Evolutionary conservation across 805 yeast species (phyloP).

Genomic region (Maudiozyma turicensis): DNA sequence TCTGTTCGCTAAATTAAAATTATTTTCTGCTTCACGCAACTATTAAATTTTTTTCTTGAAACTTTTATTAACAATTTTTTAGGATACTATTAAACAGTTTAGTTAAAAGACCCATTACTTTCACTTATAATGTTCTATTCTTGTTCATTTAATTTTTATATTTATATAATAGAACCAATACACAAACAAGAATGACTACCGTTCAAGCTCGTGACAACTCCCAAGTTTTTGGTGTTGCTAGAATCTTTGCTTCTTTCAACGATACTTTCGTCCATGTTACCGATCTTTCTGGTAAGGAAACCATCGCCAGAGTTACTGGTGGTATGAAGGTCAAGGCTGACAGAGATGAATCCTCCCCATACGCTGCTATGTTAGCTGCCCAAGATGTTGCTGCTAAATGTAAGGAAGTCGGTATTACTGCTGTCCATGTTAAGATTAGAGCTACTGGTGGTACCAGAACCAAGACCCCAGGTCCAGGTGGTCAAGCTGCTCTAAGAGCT

Average conservation of each 20-base stretch:
- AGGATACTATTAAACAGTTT: too few relatives aligned
- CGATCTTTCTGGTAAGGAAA: conserved; percentile 98
- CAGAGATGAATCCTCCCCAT: conserved; percentile 99
- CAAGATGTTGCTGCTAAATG: conserved; percentile 98
- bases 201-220: conserved; percentile 93
- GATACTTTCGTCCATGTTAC: conserved; percentile 99
- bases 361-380: conserved; percentile 99
- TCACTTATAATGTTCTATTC: neutral
- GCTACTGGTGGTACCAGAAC: conserved; percentile 99
- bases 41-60: too few relatives aligned
- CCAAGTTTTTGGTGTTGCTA: conserved; percentile 99
- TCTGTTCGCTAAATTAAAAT: too few relatives aligned
- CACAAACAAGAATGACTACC: conserved; percentile 1
- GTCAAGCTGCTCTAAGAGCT: conserved; percentile 98
- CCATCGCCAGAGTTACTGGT: conserved; percentile 99
- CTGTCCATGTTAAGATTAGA: conserved; percentile 98
- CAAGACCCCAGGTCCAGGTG: conserved; percentile 99
- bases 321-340: conserved; percentile 99
- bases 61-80: too few relatives aligned
- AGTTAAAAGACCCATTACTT: neutral
- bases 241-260: conserved; percentile 99
- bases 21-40: too few relatives aligned
- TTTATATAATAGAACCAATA: neutral
- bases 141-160: neutral
- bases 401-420: conserved; percentile 99